These are phyloP conservation scores for Priceomyces castillae DNA, from an alignment of 805 yeast species.

Conservation along the genomic window DNA sequence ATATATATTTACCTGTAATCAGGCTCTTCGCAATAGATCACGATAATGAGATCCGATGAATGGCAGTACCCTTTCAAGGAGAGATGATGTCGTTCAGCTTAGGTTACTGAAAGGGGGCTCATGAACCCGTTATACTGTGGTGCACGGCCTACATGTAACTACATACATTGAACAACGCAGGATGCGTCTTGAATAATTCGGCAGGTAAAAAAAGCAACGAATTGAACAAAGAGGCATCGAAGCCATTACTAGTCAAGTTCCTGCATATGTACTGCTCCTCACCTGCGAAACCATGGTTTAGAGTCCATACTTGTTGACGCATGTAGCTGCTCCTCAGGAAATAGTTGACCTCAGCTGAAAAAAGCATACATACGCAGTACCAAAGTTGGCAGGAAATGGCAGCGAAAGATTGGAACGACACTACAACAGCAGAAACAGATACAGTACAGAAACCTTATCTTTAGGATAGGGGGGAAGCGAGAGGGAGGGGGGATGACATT, in stretches of 20 bases:
- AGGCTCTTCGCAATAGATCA: slow-evolving; percentile 3
- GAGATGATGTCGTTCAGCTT: slow-evolving; percentile 5
- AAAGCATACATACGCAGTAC: no score
- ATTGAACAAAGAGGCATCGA: not conserved
- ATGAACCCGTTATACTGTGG: slow-evolving; percentile 1
- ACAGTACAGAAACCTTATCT: no score
- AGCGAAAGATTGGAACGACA: no score
- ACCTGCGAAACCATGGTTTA: not conserved
- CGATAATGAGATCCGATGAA: slow-evolving; percentile 3
- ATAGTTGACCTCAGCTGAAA: slow-evolving; percentile 1
- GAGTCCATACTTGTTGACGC: not conserved
- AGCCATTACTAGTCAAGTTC: not conserved
- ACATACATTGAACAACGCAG: not conserved
- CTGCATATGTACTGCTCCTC: not conserved
- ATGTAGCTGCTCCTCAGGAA: slow-evolving; percentile 2
- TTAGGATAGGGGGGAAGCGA: no score
- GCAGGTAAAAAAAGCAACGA: not conserved
- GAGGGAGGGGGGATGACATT: no score
- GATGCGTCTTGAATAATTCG: not conserved
- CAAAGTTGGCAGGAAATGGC: no score
- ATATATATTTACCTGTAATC: slow-evolving; percentile 2
- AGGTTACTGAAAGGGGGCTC: not conserved
- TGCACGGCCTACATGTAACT: not conserved
- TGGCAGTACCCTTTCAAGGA: slow-evolving; percentile 6
- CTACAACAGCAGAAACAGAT: no score